Evolutionary conservation across 169 alveolate species (phyloP).

Genomic region (Ophryocystis elektroscirrha): DNA sequence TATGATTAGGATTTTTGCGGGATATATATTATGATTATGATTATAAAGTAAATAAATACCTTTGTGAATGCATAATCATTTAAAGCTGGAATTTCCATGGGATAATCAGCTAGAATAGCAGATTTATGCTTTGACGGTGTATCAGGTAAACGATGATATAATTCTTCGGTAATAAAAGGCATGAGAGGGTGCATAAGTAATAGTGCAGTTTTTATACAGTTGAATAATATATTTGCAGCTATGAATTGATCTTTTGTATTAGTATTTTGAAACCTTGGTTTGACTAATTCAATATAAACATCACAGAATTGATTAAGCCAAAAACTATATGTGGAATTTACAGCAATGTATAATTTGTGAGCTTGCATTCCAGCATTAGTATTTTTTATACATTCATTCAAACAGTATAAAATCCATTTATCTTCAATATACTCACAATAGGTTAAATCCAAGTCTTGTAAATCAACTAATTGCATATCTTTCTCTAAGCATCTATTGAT

Average conservation of each 20-base stretch:
- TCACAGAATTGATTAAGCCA: conserved; percentile 92
- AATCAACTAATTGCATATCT: conserved; percentile 19
- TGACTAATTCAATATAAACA: conserved; percentile 78
- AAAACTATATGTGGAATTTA: conserved; percentile 65
- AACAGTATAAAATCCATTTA: conserved; percentile 72
- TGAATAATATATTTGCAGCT: conserved; percentile 34
- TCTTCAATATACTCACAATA: conserved; percentile 44
- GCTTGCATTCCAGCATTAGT: conserved; percentile 1
- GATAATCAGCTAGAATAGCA: no score
- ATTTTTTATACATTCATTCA: background rate
- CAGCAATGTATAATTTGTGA: conserved; percentile 55
- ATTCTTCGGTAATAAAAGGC: conserved; percentile 91
- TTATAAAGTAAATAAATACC: no score
- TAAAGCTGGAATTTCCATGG: no score
- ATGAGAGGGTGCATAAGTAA: conserved; percentile 75
- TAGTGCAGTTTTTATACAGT: conserved; percentile 48
- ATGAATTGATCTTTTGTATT: background rate
- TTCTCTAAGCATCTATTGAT: conserved; percentile 33
- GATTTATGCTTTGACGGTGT: conserved; percentile 22
- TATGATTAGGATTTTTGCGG: no score
- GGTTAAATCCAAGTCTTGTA: background rate
- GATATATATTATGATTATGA: no score
- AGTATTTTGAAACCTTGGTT: conserved; percentile 33
- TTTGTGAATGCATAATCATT: no score
- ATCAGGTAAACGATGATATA: conserved; percentile 37